A percentile compares a stretch with the other conserved stretches of the same genome.
phyloP scores from a whole-genome alignment of 2,329 filamentous ascomycete species.

The Colletotrichum chrysophilum region DNA sequence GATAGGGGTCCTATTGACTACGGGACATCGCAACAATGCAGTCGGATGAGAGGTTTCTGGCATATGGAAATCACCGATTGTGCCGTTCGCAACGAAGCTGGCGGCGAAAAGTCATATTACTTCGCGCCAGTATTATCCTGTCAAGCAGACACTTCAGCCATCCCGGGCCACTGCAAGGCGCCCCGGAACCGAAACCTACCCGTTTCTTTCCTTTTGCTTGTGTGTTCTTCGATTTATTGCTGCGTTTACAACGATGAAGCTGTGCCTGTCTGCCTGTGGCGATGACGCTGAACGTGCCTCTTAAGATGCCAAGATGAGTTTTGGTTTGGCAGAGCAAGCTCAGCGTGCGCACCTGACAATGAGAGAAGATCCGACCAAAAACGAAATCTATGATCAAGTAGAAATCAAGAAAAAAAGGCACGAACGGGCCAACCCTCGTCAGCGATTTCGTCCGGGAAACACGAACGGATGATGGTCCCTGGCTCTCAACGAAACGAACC shows the following conservation, averaged over 20 bases:
- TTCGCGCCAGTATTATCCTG: background rate
- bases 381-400: background rate
- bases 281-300: background rate
- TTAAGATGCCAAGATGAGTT: background rate
- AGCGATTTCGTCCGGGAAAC: background rate
- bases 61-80: background rate
- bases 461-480: background rate
- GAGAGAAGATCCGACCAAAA: background rate
- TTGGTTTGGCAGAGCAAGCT: background rate
- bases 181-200: background rate
- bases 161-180: background rate
- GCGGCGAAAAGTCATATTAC: background rate
- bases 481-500: background rate
- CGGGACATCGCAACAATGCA: background rate
- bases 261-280: too few relatives aligned
- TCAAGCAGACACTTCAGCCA: background rate
- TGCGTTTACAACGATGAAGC: too few relatives aligned
- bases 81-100: background rate
- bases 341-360: background rate
- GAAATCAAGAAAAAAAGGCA: background rate
- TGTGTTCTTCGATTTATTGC: too few relatives aligned
- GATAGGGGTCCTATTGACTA: background rate
- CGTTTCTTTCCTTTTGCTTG: background rate
- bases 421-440: constrained; percentile 2
- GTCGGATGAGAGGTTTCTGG: background rate